Evolutionary conservation across 306 rosid genomes (phyloP), one percentile per base, ranked within the genome.

Genomic region (Fagus sylvatica): DNA sequence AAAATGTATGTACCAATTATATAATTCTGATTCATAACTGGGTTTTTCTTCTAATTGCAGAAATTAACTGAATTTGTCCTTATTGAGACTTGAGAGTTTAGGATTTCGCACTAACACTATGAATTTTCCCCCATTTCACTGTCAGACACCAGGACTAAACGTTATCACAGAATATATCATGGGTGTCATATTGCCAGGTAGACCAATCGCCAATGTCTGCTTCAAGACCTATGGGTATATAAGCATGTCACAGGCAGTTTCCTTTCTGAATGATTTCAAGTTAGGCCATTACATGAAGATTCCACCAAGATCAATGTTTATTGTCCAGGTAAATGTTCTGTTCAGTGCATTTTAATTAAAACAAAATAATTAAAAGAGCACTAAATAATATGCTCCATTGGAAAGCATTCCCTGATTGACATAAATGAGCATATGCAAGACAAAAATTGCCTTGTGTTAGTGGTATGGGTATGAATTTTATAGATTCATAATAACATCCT

Each of bases 211-310:
- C 51, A 92, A 92, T 67, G 93, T 92, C 51, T 92, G 97, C 87
- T 92, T 92, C 90, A 92, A 92, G 86, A 90, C 93, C 54, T 92
- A 86, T 64, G 97, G 96, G 64, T 86, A 86, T 75, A 90, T 92
- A 37, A 92, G 96, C 83, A 89, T 86, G 91, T 79, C 91, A 7
- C 96, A 92, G 54, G 97, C 97, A 30, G 92, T 92, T 48, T 90
- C 97, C 80, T 92, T 92, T 73, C 97, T 92, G 4, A 78, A 73
- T 71, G 97, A 92, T 86, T 92, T 92, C 87, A 90, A 92, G 88
- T 90, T 92, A 11, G 97, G 97, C 6, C 97, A 92, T 79, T 92
- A 92, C 89, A 87, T 88, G 96, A 92, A 92, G 91, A 92, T 92
- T 81, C 96, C 97, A 32, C 96, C 93, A 49, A 86, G 88, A 75